A percentile compares a stretch with the other conserved stretches of the same genome.
Evolutionary conservation across 345 rosid species (phyloP).

Genomic region (Citrus maxima): DNA sequence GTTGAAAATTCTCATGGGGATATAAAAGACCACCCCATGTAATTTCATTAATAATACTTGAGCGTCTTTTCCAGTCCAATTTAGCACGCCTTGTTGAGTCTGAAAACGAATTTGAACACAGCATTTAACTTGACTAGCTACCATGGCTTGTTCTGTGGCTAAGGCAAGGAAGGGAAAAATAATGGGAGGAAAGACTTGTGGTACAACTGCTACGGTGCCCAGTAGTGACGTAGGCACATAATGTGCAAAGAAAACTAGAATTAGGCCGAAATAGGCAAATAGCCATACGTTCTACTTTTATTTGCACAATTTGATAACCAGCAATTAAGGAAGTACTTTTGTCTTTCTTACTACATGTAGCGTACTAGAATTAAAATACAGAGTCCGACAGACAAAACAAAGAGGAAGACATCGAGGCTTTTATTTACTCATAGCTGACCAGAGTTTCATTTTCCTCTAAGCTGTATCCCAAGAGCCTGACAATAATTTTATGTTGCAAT

Average conservation of each 20-base stretch:
- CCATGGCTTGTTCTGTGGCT: no score
- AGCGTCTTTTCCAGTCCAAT: conserved; percentile 22
- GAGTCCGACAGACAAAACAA: background rate
- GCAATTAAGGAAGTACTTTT: no score
- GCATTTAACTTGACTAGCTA: no score
- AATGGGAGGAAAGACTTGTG: background rate
- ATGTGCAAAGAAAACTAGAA: no score
- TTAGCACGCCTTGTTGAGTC: background rate
- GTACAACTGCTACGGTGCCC: background rate
- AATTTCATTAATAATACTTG: conserved; percentile 30
- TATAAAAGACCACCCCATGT: conserved; percentile 36
- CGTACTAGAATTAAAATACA: no score
- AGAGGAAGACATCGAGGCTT: conserved; percentile 8
- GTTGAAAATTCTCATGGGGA: conserved; percentile 37
- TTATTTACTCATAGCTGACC: conserved; percentile 14
- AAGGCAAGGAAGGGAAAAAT: background rate
- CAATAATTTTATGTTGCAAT: conserved; percentile 18
- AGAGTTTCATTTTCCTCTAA: conserved; percentile 10
- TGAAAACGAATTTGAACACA: background rate
- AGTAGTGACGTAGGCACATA: no score
- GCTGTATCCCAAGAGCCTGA: conserved; percentile 14
- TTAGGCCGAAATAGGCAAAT: no score
- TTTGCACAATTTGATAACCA: no score
- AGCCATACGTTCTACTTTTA: no score
- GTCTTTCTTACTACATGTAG: no score